Conservation (phyloP, 75 land plant genomes). For the Sequoiadendron giganteum region DNA sequence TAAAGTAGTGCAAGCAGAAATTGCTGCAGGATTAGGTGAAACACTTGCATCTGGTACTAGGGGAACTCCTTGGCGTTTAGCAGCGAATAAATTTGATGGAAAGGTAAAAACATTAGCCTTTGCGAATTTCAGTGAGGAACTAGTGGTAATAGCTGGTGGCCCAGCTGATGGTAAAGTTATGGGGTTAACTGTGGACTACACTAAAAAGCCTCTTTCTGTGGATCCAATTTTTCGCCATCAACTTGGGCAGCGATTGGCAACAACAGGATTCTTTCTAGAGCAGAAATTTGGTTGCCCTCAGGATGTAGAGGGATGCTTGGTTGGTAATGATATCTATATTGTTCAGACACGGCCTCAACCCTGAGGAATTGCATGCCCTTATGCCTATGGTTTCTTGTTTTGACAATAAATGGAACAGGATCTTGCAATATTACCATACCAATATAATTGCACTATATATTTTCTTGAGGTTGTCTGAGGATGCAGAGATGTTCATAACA, state of each 20-base stretch:
- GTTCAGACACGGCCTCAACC: constrained; percentile 96
- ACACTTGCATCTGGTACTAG: constrained; percentile 95
- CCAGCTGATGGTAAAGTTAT: constrained; percentile 76
- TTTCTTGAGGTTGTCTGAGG: neutral
- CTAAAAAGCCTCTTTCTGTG: constrained; percentile 64
- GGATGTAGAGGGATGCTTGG: constrained; percentile 92
- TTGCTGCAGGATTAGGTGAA: constrained; percentile 94
- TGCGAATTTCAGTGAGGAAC: constrained; percentile 96
- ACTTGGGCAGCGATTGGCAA: constrained; percentile 70
- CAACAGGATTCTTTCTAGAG: constrained; percentile 85
- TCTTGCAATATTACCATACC: neutral
- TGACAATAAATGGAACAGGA: neutral
- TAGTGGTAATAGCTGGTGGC: constrained; percentile 52
- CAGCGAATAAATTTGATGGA: constrained; percentile 77
- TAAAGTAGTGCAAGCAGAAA: constrained; percentile 74
- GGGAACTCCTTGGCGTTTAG: constrained; percentile 91
- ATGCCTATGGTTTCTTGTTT: neutral
- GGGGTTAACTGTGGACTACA: constrained; percentile 72
- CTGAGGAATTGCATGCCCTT: constrained; percentile 1
- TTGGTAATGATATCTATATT: constrained; percentile 82
- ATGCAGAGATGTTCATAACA: neutral
- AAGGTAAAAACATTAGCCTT: constrained; percentile 67
- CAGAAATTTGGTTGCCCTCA: constrained; percentile 83
- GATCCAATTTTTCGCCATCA: constrained; percentile 51
- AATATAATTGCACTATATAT: neutral